Percentiles rank a stretch among this genome's conserved stretches.
These are phyloP conservation scores for Hortaea sp. DNA, from an alignment of 2,329 filamentous ascomycete genomes.

Conservation along the genomic window DNA sequence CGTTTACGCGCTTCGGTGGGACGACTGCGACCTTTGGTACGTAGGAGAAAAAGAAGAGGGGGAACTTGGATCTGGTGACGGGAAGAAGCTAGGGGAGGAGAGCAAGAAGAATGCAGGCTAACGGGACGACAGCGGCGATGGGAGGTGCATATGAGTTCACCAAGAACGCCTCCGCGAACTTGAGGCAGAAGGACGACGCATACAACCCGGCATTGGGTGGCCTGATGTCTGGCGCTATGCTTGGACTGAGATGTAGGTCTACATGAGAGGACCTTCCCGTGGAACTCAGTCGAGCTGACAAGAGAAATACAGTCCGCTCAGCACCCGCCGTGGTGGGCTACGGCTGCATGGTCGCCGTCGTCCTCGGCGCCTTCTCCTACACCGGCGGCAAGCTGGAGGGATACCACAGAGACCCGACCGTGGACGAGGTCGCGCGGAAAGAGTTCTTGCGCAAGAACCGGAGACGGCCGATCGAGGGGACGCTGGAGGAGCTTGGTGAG, in stretches of 20 bases:
- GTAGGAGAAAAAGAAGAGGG: conserved; percentile 1
- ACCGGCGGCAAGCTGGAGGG: conserved; percentile 54
- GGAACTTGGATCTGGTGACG: background rate
- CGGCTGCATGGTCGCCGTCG: conserved; percentile 48
- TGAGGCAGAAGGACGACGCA: conserved; percentile 73
- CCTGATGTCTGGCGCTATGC: conserved; percentile 61
- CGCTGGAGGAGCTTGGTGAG: conserved; percentile 71
- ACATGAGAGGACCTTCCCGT: background rate
- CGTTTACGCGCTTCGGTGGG: conserved; percentile 69
- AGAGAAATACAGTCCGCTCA: conserved; percentile 35
- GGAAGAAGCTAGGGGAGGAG: background rate
- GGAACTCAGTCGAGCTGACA: background rate
- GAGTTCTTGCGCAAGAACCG: conserved; percentile 63
- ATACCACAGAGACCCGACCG: conserved; percentile 43
- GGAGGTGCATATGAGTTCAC: conserved; percentile 71
- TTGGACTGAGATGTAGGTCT: conserved; percentile 59
- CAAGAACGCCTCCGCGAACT: conserved; percentile 66
- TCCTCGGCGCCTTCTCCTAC: conserved; percentile 57
- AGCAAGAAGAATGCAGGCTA: conserved; percentile 9
- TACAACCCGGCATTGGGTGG: conserved; percentile 67
- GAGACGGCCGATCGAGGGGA: conserved; percentile 67
- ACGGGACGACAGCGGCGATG: conserved; percentile 48
- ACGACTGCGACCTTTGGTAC: conserved; percentile 60
- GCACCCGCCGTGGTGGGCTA: conserved; percentile 63
- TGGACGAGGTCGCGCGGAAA: conserved; percentile 68